phyloP scores from a whole-genome alignment of 2,329 filamentous ascomycete genomes.

The Myriosclerotinia duriaeana region DNA sequence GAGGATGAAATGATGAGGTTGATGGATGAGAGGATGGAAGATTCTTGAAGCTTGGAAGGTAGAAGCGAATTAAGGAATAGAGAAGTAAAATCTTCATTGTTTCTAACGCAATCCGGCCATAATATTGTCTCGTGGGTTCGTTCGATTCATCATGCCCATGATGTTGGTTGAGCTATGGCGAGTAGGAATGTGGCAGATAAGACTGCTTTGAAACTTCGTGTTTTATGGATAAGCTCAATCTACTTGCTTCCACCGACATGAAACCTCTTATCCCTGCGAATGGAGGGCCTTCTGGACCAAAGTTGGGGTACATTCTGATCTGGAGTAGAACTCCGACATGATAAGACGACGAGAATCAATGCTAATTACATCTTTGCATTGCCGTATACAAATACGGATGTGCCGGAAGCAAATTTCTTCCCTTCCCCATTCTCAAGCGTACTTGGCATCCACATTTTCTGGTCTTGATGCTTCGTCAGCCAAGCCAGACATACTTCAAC shows the following conservation, averaged over 20 bases:
- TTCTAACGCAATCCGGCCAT: neutral
- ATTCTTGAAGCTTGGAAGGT: neutral
- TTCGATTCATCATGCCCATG: too few species aligned
- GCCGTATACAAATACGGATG: neutral
- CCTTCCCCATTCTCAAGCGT: neutral
- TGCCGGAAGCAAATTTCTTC: neutral
- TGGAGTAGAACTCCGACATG: too few species aligned
- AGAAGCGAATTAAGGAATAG: neutral
- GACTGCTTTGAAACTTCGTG: too few species aligned
- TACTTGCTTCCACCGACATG: too few species aligned
- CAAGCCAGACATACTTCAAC: neutral
- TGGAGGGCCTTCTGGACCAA: too few species aligned
- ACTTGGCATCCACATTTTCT: conserved; percentile 1
- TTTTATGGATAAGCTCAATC: too few species aligned
- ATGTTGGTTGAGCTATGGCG: too few species aligned
- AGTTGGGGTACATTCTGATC: too few species aligned
- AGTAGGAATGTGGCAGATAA: too few species aligned
- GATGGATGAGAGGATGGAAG: conserved; percentile 35
- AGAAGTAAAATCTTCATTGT: neutral
- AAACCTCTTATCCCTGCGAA: too few species aligned
- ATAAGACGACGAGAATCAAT: neutral
- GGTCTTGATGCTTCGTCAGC: neutral
- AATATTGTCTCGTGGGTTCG: too few species aligned
- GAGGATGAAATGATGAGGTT: conserved; percentile 27
- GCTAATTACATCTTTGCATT: conserved; percentile 1